Base-by-base conservation (phyloP, 495 filamentous ascomycete genomes). In the Ramalina peruviana region DNA sequence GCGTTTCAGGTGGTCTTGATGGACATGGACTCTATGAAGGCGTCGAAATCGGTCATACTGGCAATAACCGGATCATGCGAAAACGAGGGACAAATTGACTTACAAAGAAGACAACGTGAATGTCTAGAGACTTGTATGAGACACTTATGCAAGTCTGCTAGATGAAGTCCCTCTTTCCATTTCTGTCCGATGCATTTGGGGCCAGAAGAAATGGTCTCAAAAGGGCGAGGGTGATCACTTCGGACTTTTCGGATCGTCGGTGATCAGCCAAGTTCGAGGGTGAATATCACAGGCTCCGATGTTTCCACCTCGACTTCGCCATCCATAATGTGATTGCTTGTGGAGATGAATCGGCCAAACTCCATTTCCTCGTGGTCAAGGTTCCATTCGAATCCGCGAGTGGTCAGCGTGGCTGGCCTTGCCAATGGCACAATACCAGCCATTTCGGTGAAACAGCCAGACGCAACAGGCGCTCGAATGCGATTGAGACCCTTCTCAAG, bases 361-460 rank as follows among this genome's bases (percentile, higher is more conserved):
- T 76, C 71, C 0, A 88, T 95, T 52, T 71, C 64, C 84, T 87
- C 90, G 48, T 83, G 68, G 50, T 71, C 54, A 1, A 98, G 82
- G 65, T 98, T 86, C 90, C 92, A 98, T 59, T 90, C 80, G 40
- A 98, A 67, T 0, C 92, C 92, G 0, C 66, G 62, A 0, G 87
- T 93, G 3, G 76, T 83, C 54, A 98, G 85, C 3, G 71, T 52
- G 36, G 84, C 79, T 4, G 81, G 79, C 20, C 80, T 81, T 27
- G 75, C 82, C 16, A 96, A 62, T 0, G 92, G 92, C 46, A 98
- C 72, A 43, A 98, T 87, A 0, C 92, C 92, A 15, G 88, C 77
- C 60, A 86, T 80, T 56, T 82, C 77, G 26, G 68, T 75, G 53
- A 82, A 68, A 30, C 67, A 55, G 46, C 21, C 55, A 23, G 45